Evolutionary conservation across 2,329 filamentous ascomycete genomes (phyloP).

Genomic region (Ophiostoma sp.): DNA sequence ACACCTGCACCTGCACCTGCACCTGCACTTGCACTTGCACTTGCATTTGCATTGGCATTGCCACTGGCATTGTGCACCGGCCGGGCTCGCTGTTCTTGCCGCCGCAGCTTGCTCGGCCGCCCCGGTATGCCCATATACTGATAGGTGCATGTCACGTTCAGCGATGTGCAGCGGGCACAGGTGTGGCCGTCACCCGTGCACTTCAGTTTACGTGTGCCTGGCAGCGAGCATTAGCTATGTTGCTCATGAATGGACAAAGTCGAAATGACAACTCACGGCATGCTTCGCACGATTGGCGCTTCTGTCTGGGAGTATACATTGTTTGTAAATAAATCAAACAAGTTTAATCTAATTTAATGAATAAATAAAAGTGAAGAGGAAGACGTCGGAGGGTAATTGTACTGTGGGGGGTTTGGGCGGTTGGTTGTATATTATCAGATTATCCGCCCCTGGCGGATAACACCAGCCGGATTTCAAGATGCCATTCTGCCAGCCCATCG

Average conservation of each 20-base stretch:
- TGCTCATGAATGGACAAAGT: not conserved
- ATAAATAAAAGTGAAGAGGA: not conserved
- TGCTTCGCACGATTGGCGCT: slow-evolving; percentile 22
- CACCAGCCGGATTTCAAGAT: slow-evolving; percentile 8
- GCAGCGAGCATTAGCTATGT: not conserved
- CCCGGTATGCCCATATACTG: slow-evolving; percentile 20
- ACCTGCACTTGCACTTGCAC: too few species aligned
- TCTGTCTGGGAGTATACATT: slow-evolving; percentile 17
- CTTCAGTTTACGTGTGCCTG: slow-evolving; percentile 21
- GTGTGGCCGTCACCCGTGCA: slow-evolving; percentile 13
- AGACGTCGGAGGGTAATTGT: not conserved
- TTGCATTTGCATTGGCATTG: not conserved
- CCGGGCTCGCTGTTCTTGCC: slow-evolving; percentile 10
- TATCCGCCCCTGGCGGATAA: not conserved
- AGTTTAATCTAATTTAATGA: not conserved
- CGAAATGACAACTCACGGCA: slow-evolving; percentile 18
- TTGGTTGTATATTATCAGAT: not conserved
- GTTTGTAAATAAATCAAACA: slow-evolving; percentile 2
- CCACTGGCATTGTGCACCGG: not conserved
- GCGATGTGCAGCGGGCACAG: slow-evolving; percentile 16
- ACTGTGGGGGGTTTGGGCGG: too few species aligned
- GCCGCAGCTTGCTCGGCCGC: slow-evolving; percentile 17
- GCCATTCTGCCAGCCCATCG: slow-evolving; percentile 10
- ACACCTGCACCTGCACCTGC: too few species aligned
- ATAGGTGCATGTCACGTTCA: slow-evolving; percentile 17